Percentiles rank a stretch among this genome's conserved stretches.
Conservation (phyloP, 1,139 yeast species). For the Taiozyma sp. region DNA sequence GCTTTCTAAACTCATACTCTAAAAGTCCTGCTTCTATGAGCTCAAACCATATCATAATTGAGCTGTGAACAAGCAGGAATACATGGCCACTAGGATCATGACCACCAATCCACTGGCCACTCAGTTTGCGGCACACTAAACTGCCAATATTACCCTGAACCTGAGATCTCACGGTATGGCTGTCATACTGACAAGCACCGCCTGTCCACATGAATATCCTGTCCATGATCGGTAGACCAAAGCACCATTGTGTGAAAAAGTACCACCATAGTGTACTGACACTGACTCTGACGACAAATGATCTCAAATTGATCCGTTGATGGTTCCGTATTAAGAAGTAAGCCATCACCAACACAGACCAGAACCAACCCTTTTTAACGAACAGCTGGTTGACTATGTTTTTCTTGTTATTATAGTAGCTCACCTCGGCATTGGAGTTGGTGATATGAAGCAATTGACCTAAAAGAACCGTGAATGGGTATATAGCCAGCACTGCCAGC, state of each 20-base stretch:
- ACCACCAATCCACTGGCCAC: conserved; percentile 86
- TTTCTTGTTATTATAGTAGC: conserved; percentile 24
- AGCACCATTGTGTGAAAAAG: conserved; percentile 83
- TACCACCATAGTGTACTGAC: conserved; percentile 74
- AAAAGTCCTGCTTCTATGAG: conserved; percentile 25
- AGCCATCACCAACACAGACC: conserved; percentile 56
- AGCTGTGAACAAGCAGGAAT: conserved; percentile 68
- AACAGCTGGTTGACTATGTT: conserved; percentile 58
- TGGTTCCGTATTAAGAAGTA: conserved; percentile 12
- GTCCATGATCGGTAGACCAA: conserved; percentile 90
- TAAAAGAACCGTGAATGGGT: conserved; percentile 25
- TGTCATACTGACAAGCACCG: conserved; percentile 52
- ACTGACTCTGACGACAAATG: conserved; percentile 31
- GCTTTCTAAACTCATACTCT: conserved; percentile 6
- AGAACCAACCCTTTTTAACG: conserved; percentile 89
- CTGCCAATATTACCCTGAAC: conserved; percentile 26
- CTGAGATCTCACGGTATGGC: background rate
- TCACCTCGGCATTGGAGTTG: conserved; percentile 11
- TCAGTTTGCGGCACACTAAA: conserved; percentile 49
- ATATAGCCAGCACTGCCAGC: conserved; percentile 18
- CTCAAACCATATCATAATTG: conserved; percentile 67
- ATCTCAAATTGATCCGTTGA: conserved; percentile 1
- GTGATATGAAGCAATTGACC: conserved; percentile 23
- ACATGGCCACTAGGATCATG: conserved; percentile 97
- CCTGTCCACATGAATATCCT: conserved; percentile 74